Evolutionary conservation across 2,329 filamentous ascomycete genomes (phyloP), one percentile per base, ranked within the genome.

Genomic region (Scopulariopsis brevicaulis): DNA sequence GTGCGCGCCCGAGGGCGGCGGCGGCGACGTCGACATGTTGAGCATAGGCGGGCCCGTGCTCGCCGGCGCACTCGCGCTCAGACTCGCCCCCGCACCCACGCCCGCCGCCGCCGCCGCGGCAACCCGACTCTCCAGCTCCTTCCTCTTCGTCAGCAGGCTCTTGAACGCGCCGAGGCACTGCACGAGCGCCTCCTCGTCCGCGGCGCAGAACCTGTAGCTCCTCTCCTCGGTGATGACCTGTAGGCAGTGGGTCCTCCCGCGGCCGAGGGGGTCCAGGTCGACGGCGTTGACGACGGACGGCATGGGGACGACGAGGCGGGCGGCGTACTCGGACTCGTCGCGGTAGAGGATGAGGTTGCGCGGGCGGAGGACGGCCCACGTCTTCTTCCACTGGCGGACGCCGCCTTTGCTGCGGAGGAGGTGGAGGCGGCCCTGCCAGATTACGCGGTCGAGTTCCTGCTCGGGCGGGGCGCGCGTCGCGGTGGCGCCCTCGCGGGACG

Each of bases 161-260:
- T 97, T 97, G 73, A 96, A 85, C 0, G 91, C 89, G 2, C 93
- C 94, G 1, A 99, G 78, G 74, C 90, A 96, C 63, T 86, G 87
- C 46, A 92, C 85, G 59, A 97, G 75, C 1, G 81, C 78, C 65
- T 96, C 90, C 69, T 99, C 94, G 65, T 90, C 85, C 22, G 82
- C 77, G 0, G 91, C 84, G 67, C 86, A 89, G 63, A 94, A 87
- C 34, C 86, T 82, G 65, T 86, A 89, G 58, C 82, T 88, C 73
- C 90, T 94, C 68, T 97, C 93, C 65, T 96, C 93, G 40, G 88
- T 89, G 66, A 99, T 96, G 65, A 97, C 81, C 71, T 97, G 93
- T 69, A 97, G 79, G 70, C 94, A 97, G 68, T 89, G 85, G 53
- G 79, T 81, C 74, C 96, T 96, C 64, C 85, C 94, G 66, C 82